Conservation (phyloP, 2,329 filamentous ascomycete species). For the Xylaria sp. region DNA sequence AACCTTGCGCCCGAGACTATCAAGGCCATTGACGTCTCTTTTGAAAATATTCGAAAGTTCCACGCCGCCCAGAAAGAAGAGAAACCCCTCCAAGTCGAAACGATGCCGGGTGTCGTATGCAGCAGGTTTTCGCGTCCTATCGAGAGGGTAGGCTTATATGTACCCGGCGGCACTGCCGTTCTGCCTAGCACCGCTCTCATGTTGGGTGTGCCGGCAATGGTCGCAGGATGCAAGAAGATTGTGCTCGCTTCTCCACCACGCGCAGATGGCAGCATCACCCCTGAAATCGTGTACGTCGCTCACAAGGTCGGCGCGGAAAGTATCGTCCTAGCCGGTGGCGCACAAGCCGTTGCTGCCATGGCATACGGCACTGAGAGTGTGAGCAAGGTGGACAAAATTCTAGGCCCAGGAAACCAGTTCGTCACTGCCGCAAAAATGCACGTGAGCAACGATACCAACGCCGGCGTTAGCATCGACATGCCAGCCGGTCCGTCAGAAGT, state of each 20-base stretch:
- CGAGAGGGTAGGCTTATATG: conserved; percentile 94
- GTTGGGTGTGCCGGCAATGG: conserved; percentile 97
- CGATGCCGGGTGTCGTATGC: conserved; percentile 97
- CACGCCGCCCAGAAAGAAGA: conserved; percentile 91
- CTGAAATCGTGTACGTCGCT: conserved; percentile 96
- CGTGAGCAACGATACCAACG: conserved; percentile 96
- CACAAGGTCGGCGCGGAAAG: conserved; percentile 97
- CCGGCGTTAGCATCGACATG: conserved; percentile 97
- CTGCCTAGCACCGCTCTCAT: conserved; percentile 96
- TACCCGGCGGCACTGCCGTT: conserved; percentile 97
- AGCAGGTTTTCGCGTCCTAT: conserved; percentile 93
- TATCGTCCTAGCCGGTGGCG: conserved; percentile 94
- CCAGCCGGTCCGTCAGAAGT: conserved; percentile 96
- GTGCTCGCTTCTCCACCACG: conserved; percentile 93
- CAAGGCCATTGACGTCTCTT: conserved; percentile 92
- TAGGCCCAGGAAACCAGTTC: conserved; percentile 97
- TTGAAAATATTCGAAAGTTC: conserved; percentile 94
- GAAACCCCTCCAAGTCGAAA: conserved; percentile 86
- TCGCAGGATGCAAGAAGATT: conserved; percentile 95
- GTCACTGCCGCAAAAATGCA: conserved; percentile 99
- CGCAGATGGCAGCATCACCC: conserved; percentile 88
- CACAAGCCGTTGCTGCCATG: conserved; percentile 95
- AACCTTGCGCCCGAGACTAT: conserved; percentile 84
- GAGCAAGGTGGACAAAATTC: conserved; percentile 97
- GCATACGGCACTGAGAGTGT: conserved; percentile 96